phyloP scores from a whole-genome alignment of 495 filamentous ascomycete species.

The Peziza echinospora region DNA sequence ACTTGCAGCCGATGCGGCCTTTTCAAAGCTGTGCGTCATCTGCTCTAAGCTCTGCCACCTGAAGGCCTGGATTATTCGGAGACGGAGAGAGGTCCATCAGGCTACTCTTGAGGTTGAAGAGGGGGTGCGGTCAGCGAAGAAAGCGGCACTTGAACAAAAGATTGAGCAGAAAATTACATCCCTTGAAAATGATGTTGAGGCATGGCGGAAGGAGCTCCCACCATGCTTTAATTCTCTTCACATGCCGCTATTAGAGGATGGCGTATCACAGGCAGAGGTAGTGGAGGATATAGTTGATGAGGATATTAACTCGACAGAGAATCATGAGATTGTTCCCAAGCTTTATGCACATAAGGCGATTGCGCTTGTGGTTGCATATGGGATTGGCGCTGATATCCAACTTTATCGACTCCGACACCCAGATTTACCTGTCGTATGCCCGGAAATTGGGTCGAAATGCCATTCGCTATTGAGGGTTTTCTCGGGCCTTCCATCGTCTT shows the following conservation, averaged over 20 bases:
- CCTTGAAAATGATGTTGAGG: constrained; percentile 11
- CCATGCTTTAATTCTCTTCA: constrained; percentile 12
- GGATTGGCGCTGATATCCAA: constrained; percentile 12
- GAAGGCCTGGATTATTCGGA: constrained; percentile 11
- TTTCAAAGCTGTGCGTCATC: constrained; percentile 16
- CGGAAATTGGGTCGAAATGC: constrained; percentile 11
- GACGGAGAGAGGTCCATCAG: constrained; percentile 6
- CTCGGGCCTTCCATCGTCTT: constrained; percentile 9
- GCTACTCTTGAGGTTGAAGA: not conserved
- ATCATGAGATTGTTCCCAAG: constrained; percentile 5
- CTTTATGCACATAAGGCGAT: constrained; percentile 11
- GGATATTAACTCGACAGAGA: constrained; percentile 11
- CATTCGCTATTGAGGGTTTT: constrained; percentile 13
- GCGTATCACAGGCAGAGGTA: too few species aligned
- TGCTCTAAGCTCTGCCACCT: constrained; percentile 15
- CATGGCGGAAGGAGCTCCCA: constrained; percentile 12
- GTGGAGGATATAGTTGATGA: constrained; percentile 8
- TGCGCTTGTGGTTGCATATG: constrained; percentile 13
- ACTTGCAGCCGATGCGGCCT: constrained; percentile 10
- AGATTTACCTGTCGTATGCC: constrained; percentile 7
- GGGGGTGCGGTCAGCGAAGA: not conserved
- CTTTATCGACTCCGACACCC: constrained; percentile 14
- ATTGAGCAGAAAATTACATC: constrained; percentile 9
- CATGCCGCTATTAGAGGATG: constrained; percentile 5
- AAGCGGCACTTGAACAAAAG: constrained; percentile 6